Percentiles rank a stretch among this genome's conserved stretches.
Conservation (phyloP, 2,329 filamentous ascomycete genomes). For the Colletotrichum musicola region DNA sequence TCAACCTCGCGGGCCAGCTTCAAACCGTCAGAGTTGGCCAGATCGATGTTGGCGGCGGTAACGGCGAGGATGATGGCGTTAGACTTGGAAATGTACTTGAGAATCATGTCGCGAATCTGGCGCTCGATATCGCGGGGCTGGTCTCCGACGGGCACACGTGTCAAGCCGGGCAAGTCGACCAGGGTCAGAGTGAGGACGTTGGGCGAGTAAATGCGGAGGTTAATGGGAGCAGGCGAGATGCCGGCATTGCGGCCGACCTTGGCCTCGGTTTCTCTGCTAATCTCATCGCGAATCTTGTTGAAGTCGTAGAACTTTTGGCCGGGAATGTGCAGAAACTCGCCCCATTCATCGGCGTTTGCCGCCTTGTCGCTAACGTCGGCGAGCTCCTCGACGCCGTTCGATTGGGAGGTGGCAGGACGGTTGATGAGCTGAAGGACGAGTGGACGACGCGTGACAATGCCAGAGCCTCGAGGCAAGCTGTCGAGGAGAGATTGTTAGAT, state of each 20-base stretch:
- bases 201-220: constrained; percentile 97
- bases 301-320: constrained; percentile 99
- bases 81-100: constrained; percentile 98
- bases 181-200: constrained; percentile 97
- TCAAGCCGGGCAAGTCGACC: constrained; percentile 95
- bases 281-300: constrained; percentile 98
- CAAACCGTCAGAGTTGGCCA: constrained; percentile 97
- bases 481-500: constrained; percentile 44
- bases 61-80: constrained; percentile 98
- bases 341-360: constrained; percentile 96
- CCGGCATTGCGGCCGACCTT: constrained; percentile 97
- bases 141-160: constrained; percentile 96
- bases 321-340: constrained; percentile 97
- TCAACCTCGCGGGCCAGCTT: constrained; percentile 98
- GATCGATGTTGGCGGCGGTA: constrained; percentile 95
- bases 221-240: constrained; percentile 97
- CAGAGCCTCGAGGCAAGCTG: constrained; percentile 95
- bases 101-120: constrained; percentile 97
- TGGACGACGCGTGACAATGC: constrained; percentile 95
- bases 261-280: constrained; percentile 93
- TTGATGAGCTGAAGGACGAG: constrained; percentile 99
- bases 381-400: constrained; percentile 81
- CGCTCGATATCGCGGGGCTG: constrained; percentile 96
- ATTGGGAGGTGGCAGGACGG: constrained; percentile 72
- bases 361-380: constrained; percentile 81